Percentiles rank a stretch among this genome's conserved stretches.
Evolutionary conservation across 257 asterid genomes (phyloP).

Genomic region (Solanum verrucosum): DNA sequence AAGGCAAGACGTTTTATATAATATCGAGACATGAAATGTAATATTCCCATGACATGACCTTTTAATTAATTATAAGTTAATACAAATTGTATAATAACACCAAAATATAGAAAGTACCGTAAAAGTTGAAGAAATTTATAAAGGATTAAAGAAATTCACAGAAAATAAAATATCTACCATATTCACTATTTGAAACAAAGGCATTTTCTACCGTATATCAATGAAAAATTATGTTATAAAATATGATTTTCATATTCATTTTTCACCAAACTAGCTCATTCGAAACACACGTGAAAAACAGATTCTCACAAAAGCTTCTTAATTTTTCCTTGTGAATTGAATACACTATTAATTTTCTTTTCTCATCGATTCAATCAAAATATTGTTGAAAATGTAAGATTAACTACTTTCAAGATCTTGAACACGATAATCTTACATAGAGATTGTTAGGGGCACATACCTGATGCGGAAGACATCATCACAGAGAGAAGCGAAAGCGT

Average conservation of each 20-base stretch:
- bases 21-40: not conserved
- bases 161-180: not conserved
- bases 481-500: too few relatives aligned
- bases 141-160: not conserved
- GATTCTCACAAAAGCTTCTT: not conserved
- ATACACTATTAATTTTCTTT: not conserved
- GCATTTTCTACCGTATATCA: too few relatives aligned
- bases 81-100: not conserved
- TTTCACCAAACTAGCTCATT: too few relatives aligned
- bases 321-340: not conserved
- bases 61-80: too few relatives aligned
- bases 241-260: too few relatives aligned
- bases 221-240: not conserved
- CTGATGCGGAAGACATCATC: too few relatives aligned
- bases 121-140: not conserved
- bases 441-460: too few relatives aligned
- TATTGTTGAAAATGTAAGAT: too few relatives aligned
- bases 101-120: not conserved
- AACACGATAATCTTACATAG: too few relatives aligned
- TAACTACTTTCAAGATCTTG: too few relatives aligned
- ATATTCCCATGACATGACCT: not conserved
- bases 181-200: not conserved
- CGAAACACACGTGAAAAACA: not conserved
- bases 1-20: not conserved
- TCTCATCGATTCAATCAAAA: too few relatives aligned